Evolutionary conservation across 2,329 filamentous ascomycete genomes (phyloP), one percentile per base, ranked within the genome.

Genomic region (Exophiala calicioides): DNA sequence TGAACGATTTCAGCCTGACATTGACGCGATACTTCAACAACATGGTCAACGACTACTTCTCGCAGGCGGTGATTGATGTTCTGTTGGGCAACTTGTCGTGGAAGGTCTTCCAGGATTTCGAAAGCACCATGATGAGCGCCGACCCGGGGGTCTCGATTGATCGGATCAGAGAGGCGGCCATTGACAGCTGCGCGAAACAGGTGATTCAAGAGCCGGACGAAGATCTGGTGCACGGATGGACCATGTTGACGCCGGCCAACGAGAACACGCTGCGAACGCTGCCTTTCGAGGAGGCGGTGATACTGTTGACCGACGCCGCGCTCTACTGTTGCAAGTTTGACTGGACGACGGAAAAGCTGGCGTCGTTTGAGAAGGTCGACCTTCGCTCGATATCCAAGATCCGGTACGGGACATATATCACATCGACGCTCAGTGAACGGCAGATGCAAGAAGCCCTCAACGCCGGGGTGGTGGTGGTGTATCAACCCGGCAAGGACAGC

Each of bases 21-120:
- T 73, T 98, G 31, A 91, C 88, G 5, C 62, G 68, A 6, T 84
- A 84, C 62, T 85, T 82, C 62, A 85, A 78, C 62, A 97, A 95
- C 57, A 93, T 97, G 68, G 90, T 98, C 56, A 95, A 95, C 58
- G 93, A 98, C 68, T 96, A 95, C 67, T 97, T 97, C 68, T 86
- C 90, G 16, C 93, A 98, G 65, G 88, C 90, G 0, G 88, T 88
- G 39, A 95, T 98, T 56, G 93, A 98, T 65, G 97, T 93, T 62
- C 78, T 95, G 3, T 79, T 97, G 0, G 93, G 93, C 15, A 93
- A 93, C 57, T 88, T 94, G 8, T 89, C 85, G 0, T 84, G 84
- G 1, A 76, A 83, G 12, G 86, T 95, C 2, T 97, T 97, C 63
- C 87, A 91, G 46, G 93, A 98, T 58, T 98, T 98, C 54, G 90